Evolutionary conservation across 2,329 filamentous ascomycete genomes (phyloP), one percentile per base, ranked within the genome.

Genomic region (Elsinoe australis): DNA sequence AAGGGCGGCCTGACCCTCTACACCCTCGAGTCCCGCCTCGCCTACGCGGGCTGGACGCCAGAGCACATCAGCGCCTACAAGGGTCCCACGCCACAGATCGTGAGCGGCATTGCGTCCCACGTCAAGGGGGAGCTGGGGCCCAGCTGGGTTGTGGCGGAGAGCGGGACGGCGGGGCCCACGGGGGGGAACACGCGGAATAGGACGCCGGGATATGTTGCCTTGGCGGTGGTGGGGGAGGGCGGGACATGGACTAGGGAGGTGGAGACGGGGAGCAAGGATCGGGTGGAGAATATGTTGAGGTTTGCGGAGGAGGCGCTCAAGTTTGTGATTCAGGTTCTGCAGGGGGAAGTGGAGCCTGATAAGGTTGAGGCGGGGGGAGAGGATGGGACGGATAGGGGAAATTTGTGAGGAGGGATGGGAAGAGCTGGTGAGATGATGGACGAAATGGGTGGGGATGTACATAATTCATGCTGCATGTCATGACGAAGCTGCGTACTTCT

Each of bases 151-250:
- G 57, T 82, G 5, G 69, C 68, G 48, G 78, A 82, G 66, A 77
- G 72, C 46, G 79, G 79, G 1, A 82, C 78, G 2, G 79, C 79
- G n/a, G 79, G 79, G 0, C 79, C 79, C 6, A 79, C 74, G 1
- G 76, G 74, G 9, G 79, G 78, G 0, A 63, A 62, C 21, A 75
- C 72, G 35, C 67, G 64, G 52, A 82, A 81, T 59, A 63, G 79
- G 31, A 75, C 68, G 28, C 79, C 78, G 66, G 79, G 79, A 1
- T 82, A 81, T 67, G 76, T 82, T 21, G 78, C 79, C 12, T 60
- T 83, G 29, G 78, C 78, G n/a, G 75, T 82, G 5, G 71, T 71
- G 17, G 70, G 69, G 10, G 70, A 74, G 14, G 63, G 63, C n/a
- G 76, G 72, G 0, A 72, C 67, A 0, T 68, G 71, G 51, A 75